These are phyloP conservation scores for Backusella sp. DNA, from an alignment of 192 early-diverging fungal genomes.

Conservation along the genomic window DNA sequence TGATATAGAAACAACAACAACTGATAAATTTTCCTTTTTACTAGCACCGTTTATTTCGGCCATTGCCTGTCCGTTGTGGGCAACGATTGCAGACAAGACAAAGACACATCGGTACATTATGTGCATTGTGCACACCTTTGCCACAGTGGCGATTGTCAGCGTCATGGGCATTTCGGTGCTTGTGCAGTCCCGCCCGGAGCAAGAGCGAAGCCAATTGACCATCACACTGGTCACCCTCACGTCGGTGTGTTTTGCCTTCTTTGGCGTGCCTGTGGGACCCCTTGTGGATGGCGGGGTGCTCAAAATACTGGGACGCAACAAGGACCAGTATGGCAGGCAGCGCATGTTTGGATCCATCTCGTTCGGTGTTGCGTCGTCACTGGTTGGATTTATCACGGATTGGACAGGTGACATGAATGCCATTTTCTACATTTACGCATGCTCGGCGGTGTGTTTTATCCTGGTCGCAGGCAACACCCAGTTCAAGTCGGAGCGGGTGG, in stretches of 20 bases:
- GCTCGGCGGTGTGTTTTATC: constrained; percentile 38
- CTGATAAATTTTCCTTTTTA: neutral
- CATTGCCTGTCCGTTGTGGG: constrained; percentile 46
- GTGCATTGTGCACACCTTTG: constrained; percentile 39
- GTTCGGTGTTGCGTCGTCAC: constrained; percentile 36
- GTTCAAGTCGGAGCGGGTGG: constrained; percentile 32
- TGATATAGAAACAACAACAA: no score
- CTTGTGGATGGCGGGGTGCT: constrained; percentile 47
- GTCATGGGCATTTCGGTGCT: constrained; percentile 40
- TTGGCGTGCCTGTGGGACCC: constrained; percentile 44
- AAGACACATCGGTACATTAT: constrained; percentile 42
- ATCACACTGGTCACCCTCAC: constrained; percentile 33
- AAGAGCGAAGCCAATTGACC: constrained; percentile 16
- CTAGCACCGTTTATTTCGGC: constrained; percentile 48
- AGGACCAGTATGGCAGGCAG: constrained; percentile 46
- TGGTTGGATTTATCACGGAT: constrained; percentile 36
- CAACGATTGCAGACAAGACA: constrained; percentile 42
- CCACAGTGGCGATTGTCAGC: constrained; percentile 37
- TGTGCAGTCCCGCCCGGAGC: constrained; percentile 26
- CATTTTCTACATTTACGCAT: constrained; percentile 42
- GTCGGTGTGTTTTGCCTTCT: constrained; percentile 46
- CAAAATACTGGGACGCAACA: constrained; percentile 43
- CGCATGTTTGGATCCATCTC: constrained; percentile 46
- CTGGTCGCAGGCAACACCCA: constrained; percentile 28
- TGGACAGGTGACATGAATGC: constrained; percentile 41